Conservation (phyloP, 352 stramenopile species). For the Pilasporangium apinafurcum region DNA sequence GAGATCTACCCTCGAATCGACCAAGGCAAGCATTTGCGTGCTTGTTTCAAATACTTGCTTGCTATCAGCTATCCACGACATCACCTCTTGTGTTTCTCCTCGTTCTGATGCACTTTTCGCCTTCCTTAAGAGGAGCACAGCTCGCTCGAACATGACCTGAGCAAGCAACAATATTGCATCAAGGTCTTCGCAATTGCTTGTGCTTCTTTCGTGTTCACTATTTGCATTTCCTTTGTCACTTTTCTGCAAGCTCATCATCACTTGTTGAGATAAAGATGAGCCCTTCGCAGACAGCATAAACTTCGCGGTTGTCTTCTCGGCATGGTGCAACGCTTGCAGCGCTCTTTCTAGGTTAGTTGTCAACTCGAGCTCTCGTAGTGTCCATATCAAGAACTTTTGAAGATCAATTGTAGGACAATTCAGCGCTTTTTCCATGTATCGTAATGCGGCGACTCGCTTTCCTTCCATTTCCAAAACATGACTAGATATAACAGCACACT, state of each 20-base stretch:
- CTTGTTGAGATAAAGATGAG: neutral
- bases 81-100: too few relatives aligned
- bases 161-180: conserved; percentile 16
- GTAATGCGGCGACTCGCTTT: conserved; percentile 9
- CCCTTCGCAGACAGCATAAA: neutral
- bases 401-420: conserved; percentile 15
- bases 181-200: conserved; percentile 4
- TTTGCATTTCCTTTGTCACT: neutral
- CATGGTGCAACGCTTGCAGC: conserved; percentile 6
- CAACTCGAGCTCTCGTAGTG: conserved; percentile 16
- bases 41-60: neutral
- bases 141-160: conserved; percentile 25
- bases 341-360: conserved; percentile 5
- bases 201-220: too few relatives aligned
- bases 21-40: neutral
- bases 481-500: conserved; percentile 18
- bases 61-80: too few relatives aligned
- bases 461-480: conserved; percentile 35
- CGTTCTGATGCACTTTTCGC: neutral
- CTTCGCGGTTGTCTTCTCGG: conserved; percentile 15
- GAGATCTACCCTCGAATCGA: neutral
- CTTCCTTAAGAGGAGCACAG: conserved; percentile 13
- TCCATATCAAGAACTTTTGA: conserved; percentile 23
- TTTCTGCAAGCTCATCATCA: neutral
- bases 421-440: conserved; percentile 12